These are phyloP conservation scores for Lachnellula arida DNA, from an alignment of 2,329 filamentous ascomycete genomes.

Conservation along the genomic window DNA sequence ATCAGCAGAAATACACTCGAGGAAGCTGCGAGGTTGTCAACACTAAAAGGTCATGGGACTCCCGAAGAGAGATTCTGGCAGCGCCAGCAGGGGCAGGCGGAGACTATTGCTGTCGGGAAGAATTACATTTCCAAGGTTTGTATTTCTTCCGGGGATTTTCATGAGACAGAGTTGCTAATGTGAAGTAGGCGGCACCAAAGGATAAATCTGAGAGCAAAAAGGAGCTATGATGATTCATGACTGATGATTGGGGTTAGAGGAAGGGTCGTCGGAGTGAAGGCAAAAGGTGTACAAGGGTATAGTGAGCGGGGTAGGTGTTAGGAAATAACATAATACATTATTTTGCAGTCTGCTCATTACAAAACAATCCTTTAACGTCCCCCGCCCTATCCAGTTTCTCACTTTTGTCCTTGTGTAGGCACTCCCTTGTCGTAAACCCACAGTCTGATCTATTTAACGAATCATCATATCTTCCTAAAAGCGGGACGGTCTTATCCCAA, in stretches of 20 bases:
- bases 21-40: constrained; percentile 53
- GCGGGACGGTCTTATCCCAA: no score
- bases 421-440: no score
- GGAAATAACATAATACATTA: no score
- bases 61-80: constrained; percentile 60
- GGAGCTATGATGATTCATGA: constrained; percentile 2
- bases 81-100: constrained; percentile 52
- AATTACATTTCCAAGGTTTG: constrained; percentile 47
- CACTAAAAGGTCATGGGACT: constrained; percentile 43
- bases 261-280: no score
- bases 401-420: no score
- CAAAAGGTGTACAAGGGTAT: no score
- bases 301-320: no score
- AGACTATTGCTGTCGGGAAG: constrained; percentile 54
- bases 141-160: neutral
- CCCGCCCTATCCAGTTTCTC: no score
- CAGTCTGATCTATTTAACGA: no score
- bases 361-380: no score
- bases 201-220: constrained; percentile 4
- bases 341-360: no score
- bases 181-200: neutral
- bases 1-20: constrained; percentile 63
- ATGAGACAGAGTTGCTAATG: neutral
- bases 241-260: neutral
- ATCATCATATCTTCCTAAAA: no score